These are phyloP conservation scores for Tylopilus rubrobrunneus DNA, from an alignment of 768 basidiomycete genomes.

Conservation along the genomic window DNA sequence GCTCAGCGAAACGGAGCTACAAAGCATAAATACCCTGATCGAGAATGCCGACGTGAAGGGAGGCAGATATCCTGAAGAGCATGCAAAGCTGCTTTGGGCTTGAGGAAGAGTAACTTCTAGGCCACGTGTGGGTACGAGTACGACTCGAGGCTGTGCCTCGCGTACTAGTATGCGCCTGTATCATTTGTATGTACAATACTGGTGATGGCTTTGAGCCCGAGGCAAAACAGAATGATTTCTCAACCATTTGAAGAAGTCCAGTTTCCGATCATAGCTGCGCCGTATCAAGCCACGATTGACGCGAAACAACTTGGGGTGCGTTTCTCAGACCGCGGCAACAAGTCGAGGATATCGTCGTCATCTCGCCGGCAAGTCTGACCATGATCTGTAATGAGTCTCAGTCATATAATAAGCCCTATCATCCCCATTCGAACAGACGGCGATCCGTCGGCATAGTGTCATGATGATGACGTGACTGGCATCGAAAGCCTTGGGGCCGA, in stretches of 20 bases:
- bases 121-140: background rate
- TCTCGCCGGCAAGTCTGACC: background rate
- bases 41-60: background rate
- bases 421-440: background rate
- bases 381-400: background rate
- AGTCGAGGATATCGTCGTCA: background rate
- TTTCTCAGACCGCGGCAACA: too few relatives aligned
- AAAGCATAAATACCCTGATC: background rate
- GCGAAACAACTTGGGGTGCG: too few relatives aligned
- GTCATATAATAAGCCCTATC: background rate
- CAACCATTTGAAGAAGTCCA: too few relatives aligned
- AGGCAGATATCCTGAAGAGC: background rate
- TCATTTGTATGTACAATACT: background rate
- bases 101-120: background rate
- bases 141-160: background rate
- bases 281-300: too few relatives aligned
- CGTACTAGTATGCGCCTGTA: background rate
- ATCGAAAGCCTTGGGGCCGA: too few relatives aligned
- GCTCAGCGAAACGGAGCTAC: background rate
- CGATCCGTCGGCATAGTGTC: background rate
- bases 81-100: background rate
- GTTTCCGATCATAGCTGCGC: too few relatives aligned
- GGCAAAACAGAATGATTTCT: too few relatives aligned
- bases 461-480: too few relatives aligned
- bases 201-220: too few relatives aligned